A percentile compares a stretch with the other conserved stretches of the same genome.
Conservation (phyloP, 2,329 filamentous ascomycete genomes). For the Diaporthe citriasiana region DNA sequence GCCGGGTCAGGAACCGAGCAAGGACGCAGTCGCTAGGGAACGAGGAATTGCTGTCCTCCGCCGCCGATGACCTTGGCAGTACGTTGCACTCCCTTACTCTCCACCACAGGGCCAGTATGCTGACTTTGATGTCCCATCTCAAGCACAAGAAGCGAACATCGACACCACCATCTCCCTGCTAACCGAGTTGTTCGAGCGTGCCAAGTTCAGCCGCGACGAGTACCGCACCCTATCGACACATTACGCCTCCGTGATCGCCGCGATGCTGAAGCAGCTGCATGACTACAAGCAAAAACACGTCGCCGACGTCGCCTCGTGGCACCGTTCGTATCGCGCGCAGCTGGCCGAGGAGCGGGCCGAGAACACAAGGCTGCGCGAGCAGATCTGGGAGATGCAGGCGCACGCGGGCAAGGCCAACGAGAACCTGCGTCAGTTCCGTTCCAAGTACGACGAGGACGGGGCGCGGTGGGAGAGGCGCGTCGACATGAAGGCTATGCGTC, state of each 20-base stretch:
- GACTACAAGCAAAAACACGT: slow-evolving; percentile 76
- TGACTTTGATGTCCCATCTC: neutral
- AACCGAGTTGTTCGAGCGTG: slow-evolving; percentile 73
- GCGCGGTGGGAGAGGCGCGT: slow-evolving; percentile 67
- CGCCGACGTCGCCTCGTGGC: slow-evolving; percentile 73
- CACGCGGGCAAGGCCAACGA: slow-evolving; percentile 72
- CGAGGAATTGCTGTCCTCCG: slow-evolving; percentile 69
- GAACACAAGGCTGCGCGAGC: slow-evolving; percentile 73
- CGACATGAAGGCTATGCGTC: slow-evolving; percentile 65
- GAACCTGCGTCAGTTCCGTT: slow-evolving; percentile 68
- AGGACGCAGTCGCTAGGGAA: slow-evolving; percentile 66
- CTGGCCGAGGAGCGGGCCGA: slow-evolving; percentile 75
- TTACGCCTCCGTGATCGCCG: slow-evolving; percentile 69
- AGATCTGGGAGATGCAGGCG: slow-evolving; percentile 77
- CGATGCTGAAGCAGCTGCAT: slow-evolving; percentile 75
- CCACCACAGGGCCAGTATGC: slow-evolving; percentile 28
- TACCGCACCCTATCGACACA: slow-evolving; percentile 71
- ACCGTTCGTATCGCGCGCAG: slow-evolving; percentile 75
- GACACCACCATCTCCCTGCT: slow-evolving; percentile 73
- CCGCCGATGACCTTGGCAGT: slow-evolving; percentile 71
- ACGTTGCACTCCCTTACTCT: slow-evolving; percentile 42
- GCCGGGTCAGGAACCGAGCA: slow-evolving; percentile 71
- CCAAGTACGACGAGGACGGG: slow-evolving; percentile 69
- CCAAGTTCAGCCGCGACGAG: slow-evolving; percentile 71
- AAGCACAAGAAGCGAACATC: slow-evolving; percentile 71